Percentiles rank a stretch among this genome's conserved stretches.
phyloP scores from a whole-genome alignment of 176 grass and related monocot species.

The Oryza brachyantha region DNA sequence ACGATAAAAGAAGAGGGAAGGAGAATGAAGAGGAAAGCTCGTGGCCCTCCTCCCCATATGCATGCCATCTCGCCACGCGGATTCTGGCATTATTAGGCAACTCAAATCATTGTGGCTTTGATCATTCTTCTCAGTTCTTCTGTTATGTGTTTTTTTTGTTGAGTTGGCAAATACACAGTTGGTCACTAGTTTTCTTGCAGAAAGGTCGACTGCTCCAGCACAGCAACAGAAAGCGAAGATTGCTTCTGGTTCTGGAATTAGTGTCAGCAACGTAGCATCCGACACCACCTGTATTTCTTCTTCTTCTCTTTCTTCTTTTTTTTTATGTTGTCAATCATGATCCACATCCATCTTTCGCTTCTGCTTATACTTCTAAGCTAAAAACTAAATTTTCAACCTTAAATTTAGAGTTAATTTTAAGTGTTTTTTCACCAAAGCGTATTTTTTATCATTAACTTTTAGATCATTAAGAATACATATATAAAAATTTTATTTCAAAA shows the following conservation, averaged over 20 bases:
- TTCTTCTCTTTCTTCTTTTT: background rate
- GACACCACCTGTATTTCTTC: background rate
- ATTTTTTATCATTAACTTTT: no score
- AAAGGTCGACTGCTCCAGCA: slow-evolving; percentile 11
- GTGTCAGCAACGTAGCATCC: background rate
- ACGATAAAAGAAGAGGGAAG: background rate
- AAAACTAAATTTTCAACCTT: no score
- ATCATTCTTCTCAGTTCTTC: background rate
- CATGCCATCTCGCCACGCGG: background rate
- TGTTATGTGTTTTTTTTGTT: background rate
- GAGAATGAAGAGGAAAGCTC: background rate
- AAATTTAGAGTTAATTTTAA: no score
- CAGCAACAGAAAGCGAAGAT: background rate
- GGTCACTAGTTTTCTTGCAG: background rate
- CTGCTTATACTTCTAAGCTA: no score
- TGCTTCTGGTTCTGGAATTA: slow-evolving; percentile 17
- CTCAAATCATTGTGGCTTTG: slow-evolving; percentile 16
- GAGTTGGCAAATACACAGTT: slow-evolving; percentile 5
- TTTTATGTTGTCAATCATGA: no score
- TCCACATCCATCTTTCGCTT: no score
- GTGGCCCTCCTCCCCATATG: background rate
- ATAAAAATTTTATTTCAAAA: no score
- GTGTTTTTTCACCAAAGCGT: no score
- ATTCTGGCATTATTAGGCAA: background rate
- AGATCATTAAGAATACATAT: no score